Base-by-base conservation (phyloP, 2,329 filamentous ascomycete species). In the Talaromyces pinophilus region DNA sequence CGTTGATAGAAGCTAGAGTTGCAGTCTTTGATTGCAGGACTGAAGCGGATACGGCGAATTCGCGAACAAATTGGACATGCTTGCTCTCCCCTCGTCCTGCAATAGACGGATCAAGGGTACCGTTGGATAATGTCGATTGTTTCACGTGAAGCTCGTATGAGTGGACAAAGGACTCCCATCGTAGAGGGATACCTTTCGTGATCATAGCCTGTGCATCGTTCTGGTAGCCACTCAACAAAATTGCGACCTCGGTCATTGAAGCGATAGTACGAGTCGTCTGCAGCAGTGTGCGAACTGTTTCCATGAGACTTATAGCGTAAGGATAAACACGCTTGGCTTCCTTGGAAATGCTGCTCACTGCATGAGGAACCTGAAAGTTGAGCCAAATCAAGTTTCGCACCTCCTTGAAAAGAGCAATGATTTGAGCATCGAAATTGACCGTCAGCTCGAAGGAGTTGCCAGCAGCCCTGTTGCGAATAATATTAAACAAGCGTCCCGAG, bases 241-340 rank as follows among this genome's bases (percentile, higher is more conserved):
- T 89, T 0, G 93, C 88, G 66, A 97, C 93, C 70, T 94, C 91
- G 11, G 89, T 87, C 92, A 99, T 94, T 64, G 90, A 87, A 19
- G 88, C 84, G 67, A 99, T 96, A 61, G 91, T 88, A 35, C 92
- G 89, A 71, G 90, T 90, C 0, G 93, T 97, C 79, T 98, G 94
- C 1, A 92, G 87, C 69, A 96, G 90, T 0, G 93, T 98, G 67
- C 93, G 88, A n/a, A 98, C 92, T 73, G 93, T 98, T 80, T 99
- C 95, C 93, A 99, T 99, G 71, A 99, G 82, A 75, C 93, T 98
- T 70, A 99, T 93, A 28, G 96, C 95, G 74, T 96, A 99, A 0
- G 95, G 95, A 73, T 99, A 99, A 3, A 99, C 95, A 63, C 95
- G 88, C 80, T 97, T 97, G n/a, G 95, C 96, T 77, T 99, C 95